Base-by-base conservation (phyloP, 306 rosid genomes). In the Ormosia semicastrata region DNA sequence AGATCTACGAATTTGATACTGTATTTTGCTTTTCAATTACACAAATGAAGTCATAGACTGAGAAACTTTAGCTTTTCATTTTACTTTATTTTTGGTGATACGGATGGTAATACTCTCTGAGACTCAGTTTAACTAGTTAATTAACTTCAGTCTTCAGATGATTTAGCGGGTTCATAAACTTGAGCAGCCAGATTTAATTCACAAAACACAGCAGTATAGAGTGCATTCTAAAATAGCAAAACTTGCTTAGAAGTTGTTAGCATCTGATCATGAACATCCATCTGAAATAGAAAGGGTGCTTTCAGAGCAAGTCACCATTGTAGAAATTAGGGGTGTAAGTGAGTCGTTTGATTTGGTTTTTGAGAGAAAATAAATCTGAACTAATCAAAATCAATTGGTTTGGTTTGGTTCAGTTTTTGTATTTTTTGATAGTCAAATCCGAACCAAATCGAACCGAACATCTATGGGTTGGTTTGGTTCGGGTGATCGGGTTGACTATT, bases 291-390 rank as follows among this genome's bases (percentile, higher is more conserved):
- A 54, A 3, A 43, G 44, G 47, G 37, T 50, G 24, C 90, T 89
- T 90, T 93, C 97, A 93, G 78, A 95, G 95, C 98, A 96, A 95
- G 56, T 95, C 98, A 37, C 89, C 95, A 79, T 87, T 87, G 91
- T 93, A 93, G 93, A 95, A 95, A 82, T 93, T n/a, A n/a, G n/a
- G n/a, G n/a, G n/a, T n/a, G n/a, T n/a, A n/a, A n/a, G n/a, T n/a
- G n/a, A n/a, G n/a, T n/a, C n/a, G n/a, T n/a, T n/a, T n/a, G n/a
- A n/a, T n/a, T n/a, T n/a, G n/a, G n/a, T n/a, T n/a, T n/a, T n/a
- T n/a, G n/a, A n/a, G n/a, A n/a, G n/a, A n/a, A n/a, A n/a, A n/a
- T n/a, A n/a, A n/a, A n/a, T n/a, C n/a, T n/a, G n/a, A n/a, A n/a
- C n/a, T n/a, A n/a, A n/a, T n/a, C n/a, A n/a, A n/a, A n/a, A n/a